A percentile compares a stretch with the other conserved stretches of the same genome.
Evolutionary conservation across 1,139 yeast species (phyloP).

Genomic region (Kodamaea sp.): DNA sequence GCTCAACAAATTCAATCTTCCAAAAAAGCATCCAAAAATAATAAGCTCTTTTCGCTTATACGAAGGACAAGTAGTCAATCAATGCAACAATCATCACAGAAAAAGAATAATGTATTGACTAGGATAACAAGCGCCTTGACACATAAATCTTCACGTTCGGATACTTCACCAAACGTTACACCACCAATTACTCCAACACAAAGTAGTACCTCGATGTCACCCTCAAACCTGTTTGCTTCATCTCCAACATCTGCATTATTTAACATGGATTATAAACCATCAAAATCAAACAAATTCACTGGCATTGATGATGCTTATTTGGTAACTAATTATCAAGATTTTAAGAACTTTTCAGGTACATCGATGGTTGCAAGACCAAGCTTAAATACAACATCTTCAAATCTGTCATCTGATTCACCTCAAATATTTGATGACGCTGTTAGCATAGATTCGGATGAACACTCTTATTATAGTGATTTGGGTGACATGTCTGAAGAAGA

Average conservation of each 20-base stretch:
- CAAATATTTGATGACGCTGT: neutral
- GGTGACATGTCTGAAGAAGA: slow-evolving; percentile 15
- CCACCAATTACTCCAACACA: neutral
- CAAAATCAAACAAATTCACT: neutral
- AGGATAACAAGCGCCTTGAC: slow-evolving; percentile 13
- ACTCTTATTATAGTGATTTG: slow-evolving; percentile 3
- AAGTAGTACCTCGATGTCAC: neutral
- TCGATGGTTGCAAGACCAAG: slow-evolving; percentile 13
- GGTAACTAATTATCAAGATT: slow-evolving; percentile 22
- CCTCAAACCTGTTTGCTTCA: slow-evolving; percentile 1
- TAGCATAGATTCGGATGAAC: neutral
- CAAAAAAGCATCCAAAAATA: slow-evolving; percentile 3
- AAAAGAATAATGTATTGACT: slow-evolving; percentile 13
- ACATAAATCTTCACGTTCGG: slow-evolving; percentile 13
- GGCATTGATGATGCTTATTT: slow-evolving; percentile 27
- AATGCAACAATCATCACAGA: slow-evolving; percentile 1
- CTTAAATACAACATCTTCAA: slow-evolving; percentile 9
- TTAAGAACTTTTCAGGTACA: slow-evolving; percentile 34
- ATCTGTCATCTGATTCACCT: slow-evolving; percentile 7
- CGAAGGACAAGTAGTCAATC: neutral
- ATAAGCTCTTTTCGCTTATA: slow-evolving; percentile 9
- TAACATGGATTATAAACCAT: neutral
- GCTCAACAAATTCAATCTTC: neutral
- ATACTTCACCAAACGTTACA: neutral
- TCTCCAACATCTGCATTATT: neutral